Percentiles rank a stretch among this genome's conserved stretches.
These are phyloP conservation scores for Citrus trifoliata DNA, from an alignment of 345 rosid species.

Conservation along the genomic window DNA sequence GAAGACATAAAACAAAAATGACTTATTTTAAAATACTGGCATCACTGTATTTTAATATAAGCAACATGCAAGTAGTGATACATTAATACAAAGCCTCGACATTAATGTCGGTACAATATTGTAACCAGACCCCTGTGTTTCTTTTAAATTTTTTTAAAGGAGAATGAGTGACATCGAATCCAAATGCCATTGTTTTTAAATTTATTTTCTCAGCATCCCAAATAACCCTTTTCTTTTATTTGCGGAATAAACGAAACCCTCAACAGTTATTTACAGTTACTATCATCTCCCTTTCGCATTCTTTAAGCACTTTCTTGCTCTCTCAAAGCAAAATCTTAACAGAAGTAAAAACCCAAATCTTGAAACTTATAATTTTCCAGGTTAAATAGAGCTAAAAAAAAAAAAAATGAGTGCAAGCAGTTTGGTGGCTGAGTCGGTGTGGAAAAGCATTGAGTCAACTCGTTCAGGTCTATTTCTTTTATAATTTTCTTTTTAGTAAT, in stretches of 20 bases:
- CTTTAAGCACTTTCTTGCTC: neutral
- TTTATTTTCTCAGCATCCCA: neutral
- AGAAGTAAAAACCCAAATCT: neutral
- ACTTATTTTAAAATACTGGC: neutral
- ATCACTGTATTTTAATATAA: too few species aligned
- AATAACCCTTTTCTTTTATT: neutral
- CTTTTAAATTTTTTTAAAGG: too few species aligned
- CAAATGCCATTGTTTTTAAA: too few species aligned
- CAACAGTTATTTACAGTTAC: neutral
- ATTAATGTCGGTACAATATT: too few species aligned
- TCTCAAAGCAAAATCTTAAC: neutral
- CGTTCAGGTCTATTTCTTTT: slow-evolving; percentile 37
- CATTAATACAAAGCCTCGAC: too few species aligned
- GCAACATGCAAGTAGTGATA: too few species aligned
- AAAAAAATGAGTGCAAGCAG: slow-evolving; percentile 33
- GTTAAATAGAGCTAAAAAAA: neutral
- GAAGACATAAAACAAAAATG: too few species aligned
- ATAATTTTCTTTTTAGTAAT: neutral
- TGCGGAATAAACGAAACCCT: neutral
- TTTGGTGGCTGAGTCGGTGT: slow-evolving; percentile 56
- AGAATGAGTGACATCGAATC: too few species aligned
- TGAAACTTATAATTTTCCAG: neutral
- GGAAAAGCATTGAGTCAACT: slow-evolving; percentile 54
- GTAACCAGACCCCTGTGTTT: too few species aligned
- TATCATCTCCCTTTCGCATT: neutral